Base-by-base conservation (phyloP, 345 rosid genomes). In the Hibiscus mutabilis region DNA sequence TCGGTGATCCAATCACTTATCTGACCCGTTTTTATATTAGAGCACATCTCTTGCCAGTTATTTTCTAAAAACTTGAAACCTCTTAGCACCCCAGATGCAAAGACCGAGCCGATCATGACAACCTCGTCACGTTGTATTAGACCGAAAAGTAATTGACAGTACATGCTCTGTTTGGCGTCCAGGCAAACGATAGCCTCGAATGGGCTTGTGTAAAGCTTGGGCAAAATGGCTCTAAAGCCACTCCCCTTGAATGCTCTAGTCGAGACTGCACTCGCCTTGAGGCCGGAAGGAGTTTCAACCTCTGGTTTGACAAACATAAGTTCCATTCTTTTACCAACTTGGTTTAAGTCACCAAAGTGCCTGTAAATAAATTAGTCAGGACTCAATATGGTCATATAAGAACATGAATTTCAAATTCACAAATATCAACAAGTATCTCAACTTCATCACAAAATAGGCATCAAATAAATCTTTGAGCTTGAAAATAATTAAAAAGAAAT, bases 121-220 rank as follows among this genome's bases (percentile, higher is more conserved):
- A 90, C 90, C 56, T 86, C 84, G 0, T 77, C 73, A 42, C 88
- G 80, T 68, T 80, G 89, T 35, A 78, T 77, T 44, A 90, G 74
- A 2, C 88, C 93, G 69, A 82, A 16, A 66, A 66, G 55, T 15
- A 66, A 6, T 46, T 66, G 69, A 14, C 69, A 66, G 31, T 66
- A 66, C 89, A 85, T 82, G 74, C 82, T 88, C 55, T 88, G 96
- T 65, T 82, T 86, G 84, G 76, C 72, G 74, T 88, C 93, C 8
- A 73, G 70, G 81, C 93, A 90, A 19, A 82, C 42, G 64, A 84
- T 86, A 7, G 85, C 73, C 80, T 86, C 88, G 52, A 85, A 80
- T 2, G 96, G 92, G 61, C 92, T 89, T 25, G 85, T 86, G 63
- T 75, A 80, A 29, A 79, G 60, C 68, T 80, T 86, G 29, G 89